Conservation (phyloP, 306 rosid genomes). For the Fragaria iinumae region DNA sequence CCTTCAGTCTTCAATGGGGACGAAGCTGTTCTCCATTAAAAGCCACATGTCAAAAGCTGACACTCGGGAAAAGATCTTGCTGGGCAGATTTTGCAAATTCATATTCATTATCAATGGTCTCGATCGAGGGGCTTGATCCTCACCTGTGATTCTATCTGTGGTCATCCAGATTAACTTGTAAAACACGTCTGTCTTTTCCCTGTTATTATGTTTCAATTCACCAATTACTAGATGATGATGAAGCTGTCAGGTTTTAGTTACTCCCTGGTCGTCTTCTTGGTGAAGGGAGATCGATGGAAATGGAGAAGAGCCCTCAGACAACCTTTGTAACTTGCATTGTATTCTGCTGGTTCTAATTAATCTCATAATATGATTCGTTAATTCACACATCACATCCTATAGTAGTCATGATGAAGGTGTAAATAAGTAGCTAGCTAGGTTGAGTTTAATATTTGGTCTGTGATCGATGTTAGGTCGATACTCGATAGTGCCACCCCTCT, state of each 20-base stretch:
- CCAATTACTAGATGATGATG: conserved; percentile 8
- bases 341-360: not conserved
- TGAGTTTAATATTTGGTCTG: not conserved
- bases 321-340: conserved; percentile 8
- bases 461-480: not conserved
- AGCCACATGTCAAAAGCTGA: conserved; percentile 20
- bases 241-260: conserved; percentile 11
- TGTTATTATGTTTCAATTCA: not conserved
- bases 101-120: not conserved
- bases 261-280: conserved; percentile 1
- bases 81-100: not conserved
- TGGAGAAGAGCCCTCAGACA: not conserved
- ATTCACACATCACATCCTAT: not conserved
- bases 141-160: not conserved
- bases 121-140: not conserved
- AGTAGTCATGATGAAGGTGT: not conserved
- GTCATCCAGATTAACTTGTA: conserved; percentile 2
- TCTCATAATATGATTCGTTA: not conserved
- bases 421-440: not conserved
- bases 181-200: conserved; percentile 11
- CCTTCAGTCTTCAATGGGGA: conserved; percentile 4
- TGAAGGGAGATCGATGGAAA: not conserved
- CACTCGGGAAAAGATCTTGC: not conserved
- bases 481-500: not conserved
- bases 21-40: conserved; percentile 17